These are phyloP conservation scores for Podospora didyma DNA, from an alignment of 495 filamentous ascomycete species.

Conservation along the genomic window DNA sequence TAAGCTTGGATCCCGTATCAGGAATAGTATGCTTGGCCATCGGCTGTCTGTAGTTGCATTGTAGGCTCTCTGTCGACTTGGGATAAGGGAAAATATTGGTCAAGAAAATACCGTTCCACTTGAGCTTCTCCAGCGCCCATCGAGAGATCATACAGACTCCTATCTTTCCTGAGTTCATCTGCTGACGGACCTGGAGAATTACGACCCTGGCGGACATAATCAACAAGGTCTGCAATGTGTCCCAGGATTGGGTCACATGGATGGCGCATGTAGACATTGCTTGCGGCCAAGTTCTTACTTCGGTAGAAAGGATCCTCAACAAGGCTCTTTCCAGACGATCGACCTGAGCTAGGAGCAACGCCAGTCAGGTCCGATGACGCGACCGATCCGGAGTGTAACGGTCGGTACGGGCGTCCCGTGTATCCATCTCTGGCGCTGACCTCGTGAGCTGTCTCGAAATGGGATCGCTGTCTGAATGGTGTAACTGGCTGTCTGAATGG, in stretches of 20 bases:
- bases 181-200: conserved; percentile 17
- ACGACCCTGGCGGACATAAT: conserved; percentile 16
- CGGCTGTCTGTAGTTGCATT: not conserved
- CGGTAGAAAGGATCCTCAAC: conserved; percentile 18
- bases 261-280: conserved; percentile 16
- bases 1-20: conserved; percentile 7
- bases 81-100: conserved; percentile 15
- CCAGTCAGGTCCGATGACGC: not conserved
- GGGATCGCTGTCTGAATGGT: conserved; percentile 17
- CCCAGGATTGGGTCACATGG: conserved; percentile 11
- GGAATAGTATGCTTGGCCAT: conserved; percentile 19
- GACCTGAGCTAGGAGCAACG: not conserved
- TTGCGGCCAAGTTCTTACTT: conserved; percentile 14
- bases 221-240: conserved; percentile 15
- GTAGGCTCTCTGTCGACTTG: not conserved
- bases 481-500: conserved; percentile 21
- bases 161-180: conserved; percentile 14
- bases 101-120: conserved; percentile 17
- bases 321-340: conserved; percentile 3
- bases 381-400: conserved; percentile 13
- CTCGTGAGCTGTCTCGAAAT: conserved; percentile 25
- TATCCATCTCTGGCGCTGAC: conserved; percentile 26
- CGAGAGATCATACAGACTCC: conserved; percentile 4
- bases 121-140: conserved; percentile 12
- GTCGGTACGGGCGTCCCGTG: conserved; percentile 23